Conservation (phyloP, 805 yeast species). For the Monosporozyma yasuniensis region DNA sequence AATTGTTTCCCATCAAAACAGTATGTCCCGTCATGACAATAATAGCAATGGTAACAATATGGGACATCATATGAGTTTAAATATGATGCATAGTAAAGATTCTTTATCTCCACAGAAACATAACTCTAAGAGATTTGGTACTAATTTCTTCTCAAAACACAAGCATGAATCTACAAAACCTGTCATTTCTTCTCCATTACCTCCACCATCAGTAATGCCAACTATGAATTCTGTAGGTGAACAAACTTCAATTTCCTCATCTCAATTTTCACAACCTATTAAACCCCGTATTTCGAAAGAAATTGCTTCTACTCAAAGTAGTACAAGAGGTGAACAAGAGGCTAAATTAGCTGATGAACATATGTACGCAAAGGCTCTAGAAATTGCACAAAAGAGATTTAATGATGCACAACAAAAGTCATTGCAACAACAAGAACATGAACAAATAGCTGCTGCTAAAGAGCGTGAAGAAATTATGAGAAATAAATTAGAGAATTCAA, state of each 20-base stretch:
- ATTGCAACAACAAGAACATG: not conserved
- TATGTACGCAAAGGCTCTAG: conserved; percentile 48
- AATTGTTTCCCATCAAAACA: not conserved
- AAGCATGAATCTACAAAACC: not conserved
- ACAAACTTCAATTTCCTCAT: not conserved
- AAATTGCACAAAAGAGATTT: conserved; percentile 43
- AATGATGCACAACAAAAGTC: conserved; percentile 5
- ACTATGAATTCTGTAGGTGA: not conserved
- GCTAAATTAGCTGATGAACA: conserved; percentile 35
- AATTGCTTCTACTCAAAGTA: not conserved
- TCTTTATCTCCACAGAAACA: not conserved
- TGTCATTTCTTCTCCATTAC: not conserved
- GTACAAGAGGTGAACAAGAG: not conserved
- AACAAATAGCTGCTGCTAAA: not conserved
- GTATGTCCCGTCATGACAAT: not conserved
- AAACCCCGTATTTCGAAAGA: not conserved
- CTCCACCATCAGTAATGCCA: not conserved
- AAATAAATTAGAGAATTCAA: not conserved
- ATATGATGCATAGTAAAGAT: not conserved
- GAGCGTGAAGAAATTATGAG: not conserved
- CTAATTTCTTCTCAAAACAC: not conserved
- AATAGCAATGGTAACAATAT: not conserved
- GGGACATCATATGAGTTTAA: not conserved
- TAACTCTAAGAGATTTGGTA: not conserved
- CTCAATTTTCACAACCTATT: not conserved